Base-by-base conservation (phyloP, 2,329 filamentous ascomycete genomes). In the Stachybotrys echinatus region DNA sequence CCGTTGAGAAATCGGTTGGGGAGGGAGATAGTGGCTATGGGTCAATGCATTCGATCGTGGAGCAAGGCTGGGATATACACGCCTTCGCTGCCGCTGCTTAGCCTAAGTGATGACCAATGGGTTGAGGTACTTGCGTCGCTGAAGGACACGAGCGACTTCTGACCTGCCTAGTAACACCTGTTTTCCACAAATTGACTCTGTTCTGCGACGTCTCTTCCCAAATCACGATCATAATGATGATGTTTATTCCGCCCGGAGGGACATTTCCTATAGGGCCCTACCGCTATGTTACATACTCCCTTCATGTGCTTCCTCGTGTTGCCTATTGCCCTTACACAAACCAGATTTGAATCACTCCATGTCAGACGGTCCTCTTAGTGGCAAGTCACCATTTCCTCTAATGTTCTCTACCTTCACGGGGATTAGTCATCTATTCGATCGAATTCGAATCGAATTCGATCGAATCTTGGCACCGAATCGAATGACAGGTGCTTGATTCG, bases 21-120 rank as follows among this genome's bases (percentile, higher is more conserved):
- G 23, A 48, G 49, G 49, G 45, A 48, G 45, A 47, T 51, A 23
- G 45, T 51, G 45, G 23, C 49, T 39, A 48, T 45, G 20, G 45
- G 27, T 51, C 45, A 51, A 44, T 48, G 47, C 20, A 48, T 51
- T 51, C 47, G 27, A 45, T 48, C 49, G 23, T 48, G 42, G 49
- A 48, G 49, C 47, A 44, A 44, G 43, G 49, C 38, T 23, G 45
- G 49, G 22, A 40, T 51, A 31, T 51, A 47, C 40, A 50, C 31
- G 23, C 44, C 48, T 38, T n/a, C n/a, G n/a, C n/a, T n/a, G n/a
- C n/a, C n/a, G n/a, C n/a, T n/a, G n/a, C n/a, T n/a, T n/a, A n/a
- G n/a, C n/a, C n/a, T n/a, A n/a, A n/a, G n/a, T n/a, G n/a, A n/a
- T n/a, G n/a, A n/a, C n/a, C n/a, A n/a, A n/a, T n/a, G n/a, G n/a